Base-by-base conservation (phyloP, 1,284 basidiomycete genomes). In the Trichosporon faecale region DNA sequence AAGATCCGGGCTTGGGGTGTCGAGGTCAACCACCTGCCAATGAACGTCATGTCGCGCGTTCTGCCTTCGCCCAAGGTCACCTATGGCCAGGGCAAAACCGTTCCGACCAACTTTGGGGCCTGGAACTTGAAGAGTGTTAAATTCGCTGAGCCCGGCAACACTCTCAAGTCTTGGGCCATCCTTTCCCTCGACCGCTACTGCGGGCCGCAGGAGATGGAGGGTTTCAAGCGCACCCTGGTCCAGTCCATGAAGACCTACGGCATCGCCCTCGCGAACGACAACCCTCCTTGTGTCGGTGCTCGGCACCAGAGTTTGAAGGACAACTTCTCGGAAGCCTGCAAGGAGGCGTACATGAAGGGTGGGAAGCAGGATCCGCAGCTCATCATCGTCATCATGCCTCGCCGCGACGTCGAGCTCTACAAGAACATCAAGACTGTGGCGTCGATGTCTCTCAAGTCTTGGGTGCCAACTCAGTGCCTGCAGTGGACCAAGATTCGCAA, bases 1-100 rank as follows among this genome's bases (percentile, higher is more conserved):
- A 82, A 80, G 70, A 68, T 83, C 66, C 70, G 75, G 27, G 73
- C 77, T 5, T 86, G 85, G 85, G 84, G 82, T 4, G 65, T 86
- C 65, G 75, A 83, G 44, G 78, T 86, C 46, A 70, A 79, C 8
- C 64, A 40, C 0, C 25, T 75, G 7, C 83, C 85, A 74, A 76
- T 81, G 72, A 66, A 37, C 61, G 79, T 76, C 61, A 74, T 71
- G 9, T 85, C 82, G 11, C 78, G 85, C 2, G 78, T 84, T 16
- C 78, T 86, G 5, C 69, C 68, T 2, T 71, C 82, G 2, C 83
- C 83, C 0, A 69, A 67, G 12, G 76, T 84, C 33, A 63, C 68
- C 7, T 85, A 85, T 75, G 74, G 70, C 18, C 69, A 68, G 7
- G 68, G 68, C 64, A 79, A 80, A 68, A 72, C 79, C 14, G 61